Evolutionary conservation across 2,329 filamentous ascomycete genomes (phyloP), one percentile per base, ranked within the genome.

Genomic region (Xylariales sp.): DNA sequence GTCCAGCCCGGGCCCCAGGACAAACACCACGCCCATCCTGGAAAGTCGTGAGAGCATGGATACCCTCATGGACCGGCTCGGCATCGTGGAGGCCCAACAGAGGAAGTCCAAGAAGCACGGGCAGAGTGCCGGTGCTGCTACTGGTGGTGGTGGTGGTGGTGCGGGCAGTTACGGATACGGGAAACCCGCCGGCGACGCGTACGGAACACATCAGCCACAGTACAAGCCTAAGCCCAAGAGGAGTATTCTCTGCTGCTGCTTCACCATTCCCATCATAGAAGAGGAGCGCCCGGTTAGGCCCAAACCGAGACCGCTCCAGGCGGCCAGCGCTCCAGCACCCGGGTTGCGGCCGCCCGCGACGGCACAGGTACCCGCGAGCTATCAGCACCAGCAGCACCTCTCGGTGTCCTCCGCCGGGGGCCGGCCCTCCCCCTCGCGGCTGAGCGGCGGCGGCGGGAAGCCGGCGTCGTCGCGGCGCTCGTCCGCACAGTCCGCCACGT

Each of bases 21-120:
- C 54, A 41, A 59, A 57, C 29, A 56, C 66, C 14, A 66, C 74
- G 4, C 72, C 78, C 6, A 76, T 81, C 4, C 61, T 83, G 38
- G 74, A 81, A 49, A 70, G 77, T 40, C 72, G 86, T 36, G 83
- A 80, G 23, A 96, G 90, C 52, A 74, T 97, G 40, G 93, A 98
- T 59, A 95, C 89, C 0, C 67, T 97, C 40, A 80, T 89, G 29
- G 87, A 88, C 47, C 73, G 86, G 30, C 67, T 96, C 4, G 88
- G 88, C 4, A 67, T 93, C 15, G 59, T 88, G n/a, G 77, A 87
- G 31, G 62, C 89, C 27, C 68, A 81, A 24, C 60, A 65, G 34
- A 61, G 62, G 23, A 58, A 63, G 39, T 59, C 51, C 10, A 17
- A 28, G 19, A 41, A 38, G 15, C 27, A 32, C 3, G 28, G 25